phyloP scores from a whole-genome alignment of 352 stramenopile genomes.

The Phytophthora pinifolia region DNA sequence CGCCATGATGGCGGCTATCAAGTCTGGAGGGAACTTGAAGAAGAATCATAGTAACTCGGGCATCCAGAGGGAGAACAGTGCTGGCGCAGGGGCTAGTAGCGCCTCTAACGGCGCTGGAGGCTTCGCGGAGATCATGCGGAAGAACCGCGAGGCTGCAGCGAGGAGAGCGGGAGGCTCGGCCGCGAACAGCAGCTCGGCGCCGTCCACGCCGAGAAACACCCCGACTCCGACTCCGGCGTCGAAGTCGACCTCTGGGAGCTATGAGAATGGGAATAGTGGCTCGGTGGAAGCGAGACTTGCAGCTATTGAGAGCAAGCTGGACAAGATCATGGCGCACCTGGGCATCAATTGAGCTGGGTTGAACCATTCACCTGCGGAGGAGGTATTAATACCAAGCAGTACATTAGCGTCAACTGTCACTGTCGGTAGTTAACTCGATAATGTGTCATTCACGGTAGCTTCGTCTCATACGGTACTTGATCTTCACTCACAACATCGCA shows the following conservation, averaged over 20 bases:
- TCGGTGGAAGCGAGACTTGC: slow-evolving; percentile 63
- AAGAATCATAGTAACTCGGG: slow-evolving; percentile 37
- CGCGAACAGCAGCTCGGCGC: slow-evolving; percentile 40
- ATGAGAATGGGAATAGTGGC: slow-evolving; percentile 25
- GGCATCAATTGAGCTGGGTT: slow-evolving; percentile 49
- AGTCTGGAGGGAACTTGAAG: slow-evolving; percentile 64
- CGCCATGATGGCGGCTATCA: slow-evolving; percentile 76
- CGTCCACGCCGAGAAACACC: slow-evolving; percentile 48
- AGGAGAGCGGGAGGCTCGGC: slow-evolving; percentile 32
- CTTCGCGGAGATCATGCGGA: slow-evolving; percentile 90
- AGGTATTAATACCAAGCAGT: slow-evolving; percentile 10
- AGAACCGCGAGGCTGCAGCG: slow-evolving; percentile 83
- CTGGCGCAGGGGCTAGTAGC: slow-evolving; percentile 2
- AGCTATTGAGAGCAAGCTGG: slow-evolving; percentile 84
- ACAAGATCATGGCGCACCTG: slow-evolving; percentile 89
- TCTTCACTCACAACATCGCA: too few species aligned
- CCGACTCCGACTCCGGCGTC: slow-evolving; percentile 9
- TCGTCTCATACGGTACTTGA: too few species aligned
- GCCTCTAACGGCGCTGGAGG: slow-evolving; percentile 42
- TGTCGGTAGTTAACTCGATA: too few species aligned
- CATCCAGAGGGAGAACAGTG: slow-evolving; percentile 34
- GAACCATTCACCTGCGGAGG: slow-evolving; percentile 4
- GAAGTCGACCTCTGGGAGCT: slow-evolving; percentile 11
- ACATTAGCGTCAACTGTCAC: neutral
- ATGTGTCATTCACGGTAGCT: too few species aligned